These are phyloP conservation scores for Rhizopus arrhizus DNA, from an alignment of 371 early-diverging fungal genomes.

Conservation along the genomic window DNA sequence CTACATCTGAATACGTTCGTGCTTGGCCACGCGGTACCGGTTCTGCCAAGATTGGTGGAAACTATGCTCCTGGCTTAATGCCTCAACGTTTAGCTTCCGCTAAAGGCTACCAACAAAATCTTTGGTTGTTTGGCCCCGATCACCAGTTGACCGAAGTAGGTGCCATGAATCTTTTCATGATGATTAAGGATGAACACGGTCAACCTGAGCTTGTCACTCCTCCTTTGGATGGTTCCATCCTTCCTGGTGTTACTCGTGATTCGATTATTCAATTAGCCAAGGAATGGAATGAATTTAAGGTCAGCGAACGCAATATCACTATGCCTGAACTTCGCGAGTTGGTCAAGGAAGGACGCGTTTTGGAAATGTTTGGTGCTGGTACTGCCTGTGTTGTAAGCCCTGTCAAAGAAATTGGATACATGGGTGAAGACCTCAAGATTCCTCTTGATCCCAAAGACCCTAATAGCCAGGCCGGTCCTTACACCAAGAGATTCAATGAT, in stretches of 20 bases:
- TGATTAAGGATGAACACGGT: constrained; percentile 79
- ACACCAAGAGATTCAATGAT: constrained; percentile 84
- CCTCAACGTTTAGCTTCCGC: constrained; percentile 89
- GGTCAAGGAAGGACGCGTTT: constrained; percentile 66
- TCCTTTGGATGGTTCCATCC: constrained; percentile 93
- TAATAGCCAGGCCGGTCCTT: constrained; percentile 83
- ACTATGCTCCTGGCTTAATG: constrained; percentile 74
- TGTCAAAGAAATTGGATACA: constrained; percentile 82
- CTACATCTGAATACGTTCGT: constrained; percentile 84
- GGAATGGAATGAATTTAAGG: constrained; percentile 89
- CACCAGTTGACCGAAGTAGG: constrained; percentile 94
- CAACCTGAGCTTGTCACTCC: constrained; percentile 91
- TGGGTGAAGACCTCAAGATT: constrained; percentile 69
- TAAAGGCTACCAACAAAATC: constrained; percentile 89
- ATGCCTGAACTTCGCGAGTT: constrained; percentile 85
- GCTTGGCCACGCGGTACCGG: constrained; percentile 98
- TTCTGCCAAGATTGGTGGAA: constrained; percentile 90
- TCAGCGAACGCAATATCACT: constrained; percentile 81
- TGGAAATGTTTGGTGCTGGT: constrained; percentile 92
- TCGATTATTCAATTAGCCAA: constrained; percentile 84
- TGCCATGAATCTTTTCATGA: constrained; percentile 94
- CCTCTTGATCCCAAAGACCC: constrained; percentile 90
- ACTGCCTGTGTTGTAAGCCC: constrained; percentile 96
- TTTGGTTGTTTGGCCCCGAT: constrained; percentile 92
- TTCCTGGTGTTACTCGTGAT: constrained; percentile 97